These are phyloP conservation scores for Podospora tetraspora DNA, from an alignment of 495 filamentous ascomycete genomes.

Conservation along the genomic window DNA sequence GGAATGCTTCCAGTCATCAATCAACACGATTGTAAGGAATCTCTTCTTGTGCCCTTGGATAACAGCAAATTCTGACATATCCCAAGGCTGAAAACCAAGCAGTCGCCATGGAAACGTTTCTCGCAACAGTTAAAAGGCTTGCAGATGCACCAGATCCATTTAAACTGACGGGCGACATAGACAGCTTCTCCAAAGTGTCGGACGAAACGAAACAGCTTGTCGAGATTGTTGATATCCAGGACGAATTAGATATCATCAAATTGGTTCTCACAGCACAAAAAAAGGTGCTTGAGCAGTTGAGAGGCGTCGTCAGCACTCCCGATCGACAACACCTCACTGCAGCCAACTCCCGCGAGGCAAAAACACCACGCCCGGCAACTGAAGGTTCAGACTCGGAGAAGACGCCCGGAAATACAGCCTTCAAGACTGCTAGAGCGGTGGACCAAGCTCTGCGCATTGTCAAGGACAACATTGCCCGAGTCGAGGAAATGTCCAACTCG, in stretches of 20 bases:
- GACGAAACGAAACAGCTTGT: constrained; percentile 1
- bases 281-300: not conserved
- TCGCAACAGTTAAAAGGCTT: constrained; percentile 1
- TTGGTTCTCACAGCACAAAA: constrained; percentile 6
- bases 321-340: not conserved
- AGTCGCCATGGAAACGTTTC: constrained; percentile 5
- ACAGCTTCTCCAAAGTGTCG: constrained; percentile 14
- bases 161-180: constrained; percentile 7
- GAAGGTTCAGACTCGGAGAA: not conserved
- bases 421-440: not conserved
- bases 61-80: not conserved
- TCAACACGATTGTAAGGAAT: constrained; percentile 15
- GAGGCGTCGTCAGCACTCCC: not conserved
- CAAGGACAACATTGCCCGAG: not conserved
- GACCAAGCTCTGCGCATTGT: constrained; percentile 6
- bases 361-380: not conserved
- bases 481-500: constrained; percentile 5
- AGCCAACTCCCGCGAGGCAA: not conserved
- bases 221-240: constrained; percentile 8
- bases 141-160: constrained; percentile 5
- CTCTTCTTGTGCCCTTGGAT: not conserved
- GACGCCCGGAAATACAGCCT: not conserved
- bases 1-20: constrained; percentile 15
- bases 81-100: constrained; percentile 12
- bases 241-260: constrained; percentile 7